Evolutionary conservation across 2,329 filamentous ascomycete genomes (phyloP), one percentile per base, ranked within the genome.

Genomic region (Ceratocystis cubensis): DNA sequence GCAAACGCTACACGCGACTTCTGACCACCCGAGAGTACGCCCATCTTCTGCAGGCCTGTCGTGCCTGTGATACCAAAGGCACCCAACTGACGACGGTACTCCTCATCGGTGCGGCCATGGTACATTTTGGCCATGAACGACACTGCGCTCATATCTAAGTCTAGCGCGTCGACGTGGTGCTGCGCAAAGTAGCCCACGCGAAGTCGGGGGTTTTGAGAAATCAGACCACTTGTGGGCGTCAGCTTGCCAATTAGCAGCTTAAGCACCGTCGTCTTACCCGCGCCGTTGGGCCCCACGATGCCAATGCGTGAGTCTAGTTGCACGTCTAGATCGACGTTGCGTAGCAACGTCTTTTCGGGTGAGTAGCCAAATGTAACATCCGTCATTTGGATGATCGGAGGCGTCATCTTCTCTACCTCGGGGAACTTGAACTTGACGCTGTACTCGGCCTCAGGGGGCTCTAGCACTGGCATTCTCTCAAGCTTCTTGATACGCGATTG

Each of bases 401-500:
- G 93, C 20, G 93, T 96, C 68, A 99, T 81, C 78, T 97, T 97
- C 77, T 99, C 94, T 67, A 99, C 94, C 7, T 96, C 91, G 8
- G 94, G 94, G 79, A 99, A 99, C 71, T 87, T 89, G 84, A 99
- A 99, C 74, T 96, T 89, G 68, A 99, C 94, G 65, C 84, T 91
- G 81, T 99, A 99, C 76, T 96, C 93, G 68, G 86, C 85, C 79
- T 99, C 94, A 5, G 94, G 95, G 0, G 92, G 75, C 72, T 96
- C 88, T 64, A 99, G 82, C 1, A 96, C 80, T 1, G 95, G 94
- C 90, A 99, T 96, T 73, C 89, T 91, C 76, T 99, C 95, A 69
- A 99, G 81, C 75, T 99, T 99, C 83, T 99, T 99, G 83, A 99
- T 97, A 73, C 94, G 87, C 0, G 93, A 97, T 75, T 99, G 94